These are phyloP conservation scores for Mangifera indica DNA, from an alignment of 345 rosid species.

Conservation along the genomic window DNA sequence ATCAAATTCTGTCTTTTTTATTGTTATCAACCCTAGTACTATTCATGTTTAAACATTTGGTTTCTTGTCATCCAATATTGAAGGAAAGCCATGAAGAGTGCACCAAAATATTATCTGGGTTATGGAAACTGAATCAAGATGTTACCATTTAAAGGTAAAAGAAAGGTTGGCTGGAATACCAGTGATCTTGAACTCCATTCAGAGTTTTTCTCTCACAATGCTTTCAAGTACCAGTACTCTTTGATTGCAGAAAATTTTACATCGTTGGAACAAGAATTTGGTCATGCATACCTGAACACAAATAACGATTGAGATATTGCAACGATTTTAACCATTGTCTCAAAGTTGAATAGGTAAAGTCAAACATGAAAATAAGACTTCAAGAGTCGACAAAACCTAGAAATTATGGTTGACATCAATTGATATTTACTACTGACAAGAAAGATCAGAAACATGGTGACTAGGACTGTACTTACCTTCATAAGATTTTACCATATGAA, in stretches of 20 bases:
- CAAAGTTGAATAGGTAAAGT: no score
- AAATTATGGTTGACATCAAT: neutral
- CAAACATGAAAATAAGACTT: neutral
- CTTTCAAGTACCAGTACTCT: neutral
- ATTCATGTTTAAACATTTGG: no score
- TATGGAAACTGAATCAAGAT: neutral
- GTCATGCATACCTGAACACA: neutral
- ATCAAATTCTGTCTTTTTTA: no score
- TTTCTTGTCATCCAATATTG: no score
- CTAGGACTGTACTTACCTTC: constrained; percentile 3
- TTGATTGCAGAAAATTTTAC: neutral
- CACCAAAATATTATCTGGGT: neutral
- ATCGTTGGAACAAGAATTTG: neutral
- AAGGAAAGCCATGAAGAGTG: neutral
- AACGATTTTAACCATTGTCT: neutral
- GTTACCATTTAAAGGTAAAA: constrained; percentile 1
- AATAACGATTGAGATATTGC: neutral
- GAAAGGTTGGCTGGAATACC: neutral
- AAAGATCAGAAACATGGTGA: neutral
- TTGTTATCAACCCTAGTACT: no score
- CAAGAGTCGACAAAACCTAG: neutral
- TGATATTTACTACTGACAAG: neutral
- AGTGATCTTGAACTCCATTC: neutral
- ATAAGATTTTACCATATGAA: neutral
- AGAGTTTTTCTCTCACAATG: neutral